Conservation (phyloP, 2,329 filamentous ascomycete genomes). For the Curvularia hawaiiensis region DNA sequence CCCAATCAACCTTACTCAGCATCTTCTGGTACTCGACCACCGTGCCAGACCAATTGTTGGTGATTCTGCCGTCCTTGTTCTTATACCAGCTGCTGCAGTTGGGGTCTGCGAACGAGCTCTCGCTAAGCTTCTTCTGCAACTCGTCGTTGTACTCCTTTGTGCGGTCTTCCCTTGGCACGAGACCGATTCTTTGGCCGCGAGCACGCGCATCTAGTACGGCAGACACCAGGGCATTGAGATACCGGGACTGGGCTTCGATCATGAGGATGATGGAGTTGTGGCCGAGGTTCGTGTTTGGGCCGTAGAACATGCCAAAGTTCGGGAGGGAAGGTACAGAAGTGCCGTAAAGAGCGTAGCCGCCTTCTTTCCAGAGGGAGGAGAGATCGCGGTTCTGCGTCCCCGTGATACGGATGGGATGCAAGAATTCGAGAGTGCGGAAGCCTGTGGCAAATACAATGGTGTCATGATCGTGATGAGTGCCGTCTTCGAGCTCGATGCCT, state of each 20-base stretch:
- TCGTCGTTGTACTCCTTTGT: conserved; percentile 54
- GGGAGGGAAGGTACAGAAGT: conserved; percentile 58
- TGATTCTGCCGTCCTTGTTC: conserved; percentile 58
- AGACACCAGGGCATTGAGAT: conserved; percentile 57
- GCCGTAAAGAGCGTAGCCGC: conserved; percentile 58
- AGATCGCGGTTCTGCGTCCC: conserved; percentile 53
- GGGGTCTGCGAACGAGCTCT: conserved; percentile 59
- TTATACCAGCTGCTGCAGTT: conserved; percentile 64
- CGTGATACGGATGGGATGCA: conserved; percentile 61
- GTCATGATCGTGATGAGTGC: conserved; percentile 56
- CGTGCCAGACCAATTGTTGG: conserved; percentile 62
- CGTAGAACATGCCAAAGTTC: conserved; percentile 64
- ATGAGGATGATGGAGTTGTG: conserved; percentile 66
- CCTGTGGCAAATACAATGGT: conserved; percentile 64
- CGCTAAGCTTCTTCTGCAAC: conserved; percentile 53
- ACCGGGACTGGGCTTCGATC: conserved; percentile 63
- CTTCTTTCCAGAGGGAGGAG: conserved; percentile 61
- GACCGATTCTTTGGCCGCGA: conserved; percentile 48
- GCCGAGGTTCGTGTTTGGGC: conserved; percentile 61
- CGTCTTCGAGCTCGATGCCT: conserved; percentile 54
- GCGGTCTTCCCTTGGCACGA: conserved; percentile 51
- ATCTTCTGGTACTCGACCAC: conserved; percentile 62
- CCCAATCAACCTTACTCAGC: conserved; percentile 51
- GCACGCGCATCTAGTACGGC: conserved; percentile 55
- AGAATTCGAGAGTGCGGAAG: conserved; percentile 63